Evolutionary conservation across 768 basidiomycete genomes (phyloP), one percentile per base, ranked within the genome.

Genomic region (Lepiota brunneoincarnata): DNA sequence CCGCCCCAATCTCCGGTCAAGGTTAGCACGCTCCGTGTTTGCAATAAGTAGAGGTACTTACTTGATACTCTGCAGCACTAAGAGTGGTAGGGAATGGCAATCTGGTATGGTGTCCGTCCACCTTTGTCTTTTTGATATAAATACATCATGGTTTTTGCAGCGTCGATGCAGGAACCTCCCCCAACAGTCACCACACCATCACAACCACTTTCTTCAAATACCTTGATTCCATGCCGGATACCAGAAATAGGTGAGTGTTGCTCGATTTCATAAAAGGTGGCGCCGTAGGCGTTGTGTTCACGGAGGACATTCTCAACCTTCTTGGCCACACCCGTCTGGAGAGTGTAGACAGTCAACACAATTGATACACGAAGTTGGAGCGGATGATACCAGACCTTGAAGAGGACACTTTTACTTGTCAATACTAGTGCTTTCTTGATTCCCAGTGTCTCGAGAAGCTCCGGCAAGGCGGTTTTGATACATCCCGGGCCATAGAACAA

Each of bases 81-180:
- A 92, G 71, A 4, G 89, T 91, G 6, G 90, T 93, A 0, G 91
- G 91, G 54, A n/a, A 92, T 84, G 14, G 90, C 86, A 47, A 93
- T 88, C 59, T 91, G 89, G 17, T 69, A 75, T 45, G 81, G 67
- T 45, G 76, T 82, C 4, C 69, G 68, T 0, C 78, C 81, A 1
- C 80, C 82, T 2, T 60, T 67, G 56, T 84, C 80, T 55, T 84
- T 68, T 59, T 87, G 82, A 28, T 84, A 69, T 47, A 80, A 76
- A 64, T 83, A 85, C 6, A 86, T 64, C 24, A 91, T 86, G 0
- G 83, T 83, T 64, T 93, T 92, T 18, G 86, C 72, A 1, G 86
- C 88, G 64, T 91, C 91, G 54, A 91, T 75, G 11, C 89, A 88
- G 1, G 89, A 91, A 45, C 90, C 91, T 20, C 91, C 90, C 2